Percentiles rank a stretch among this genome's conserved stretches.
phyloP scores from a whole-genome alignment of 495 filamentous ascomycete species.

The Neurospora sp. region DNA sequence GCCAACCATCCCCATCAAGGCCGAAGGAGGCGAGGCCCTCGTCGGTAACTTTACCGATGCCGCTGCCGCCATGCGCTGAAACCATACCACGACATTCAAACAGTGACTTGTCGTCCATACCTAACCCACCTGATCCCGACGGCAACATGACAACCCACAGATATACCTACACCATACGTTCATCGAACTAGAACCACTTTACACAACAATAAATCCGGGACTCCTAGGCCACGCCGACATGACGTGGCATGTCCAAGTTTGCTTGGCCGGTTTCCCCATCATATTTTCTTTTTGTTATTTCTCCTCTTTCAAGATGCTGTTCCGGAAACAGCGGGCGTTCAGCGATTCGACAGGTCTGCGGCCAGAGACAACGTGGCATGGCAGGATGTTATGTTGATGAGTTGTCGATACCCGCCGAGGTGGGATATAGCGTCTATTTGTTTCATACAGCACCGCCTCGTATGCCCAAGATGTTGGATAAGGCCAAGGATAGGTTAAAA shows the following conservation, averaged over 20 bases:
- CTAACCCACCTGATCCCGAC: neutral
- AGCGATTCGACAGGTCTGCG: conserved; percentile 9
- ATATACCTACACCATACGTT: neutral
- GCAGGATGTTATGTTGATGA: conserved; percentile 8
- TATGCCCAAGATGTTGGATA: conserved; percentile 7
- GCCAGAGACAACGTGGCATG: conserved; percentile 10
- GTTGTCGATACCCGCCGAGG: conserved; percentile 19
- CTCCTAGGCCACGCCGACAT: neutral
- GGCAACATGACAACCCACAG: neutral
- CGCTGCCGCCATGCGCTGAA: conserved; percentile 31
- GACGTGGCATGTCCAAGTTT: neutral
- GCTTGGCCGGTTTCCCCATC: neutral
- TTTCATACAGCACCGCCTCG: conserved; percentile 5
- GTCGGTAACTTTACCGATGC: conserved; percentile 44
- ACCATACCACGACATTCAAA: neutral
- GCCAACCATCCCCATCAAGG: conserved; percentile 27
- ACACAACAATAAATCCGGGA: neutral
- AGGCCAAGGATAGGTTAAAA: conserved; percentile 5
- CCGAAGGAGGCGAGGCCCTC: conserved; percentile 32
- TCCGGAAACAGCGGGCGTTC: neutral
- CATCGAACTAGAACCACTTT: neutral
- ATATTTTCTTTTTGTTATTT: neutral
- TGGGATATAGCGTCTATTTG: conserved; percentile 8
- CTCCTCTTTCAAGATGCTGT: neutral
- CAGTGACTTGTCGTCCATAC: neutral